Conservation (phyloP, 2,329 filamentous ascomycete genomes). For the Septoria linicola region DNA sequence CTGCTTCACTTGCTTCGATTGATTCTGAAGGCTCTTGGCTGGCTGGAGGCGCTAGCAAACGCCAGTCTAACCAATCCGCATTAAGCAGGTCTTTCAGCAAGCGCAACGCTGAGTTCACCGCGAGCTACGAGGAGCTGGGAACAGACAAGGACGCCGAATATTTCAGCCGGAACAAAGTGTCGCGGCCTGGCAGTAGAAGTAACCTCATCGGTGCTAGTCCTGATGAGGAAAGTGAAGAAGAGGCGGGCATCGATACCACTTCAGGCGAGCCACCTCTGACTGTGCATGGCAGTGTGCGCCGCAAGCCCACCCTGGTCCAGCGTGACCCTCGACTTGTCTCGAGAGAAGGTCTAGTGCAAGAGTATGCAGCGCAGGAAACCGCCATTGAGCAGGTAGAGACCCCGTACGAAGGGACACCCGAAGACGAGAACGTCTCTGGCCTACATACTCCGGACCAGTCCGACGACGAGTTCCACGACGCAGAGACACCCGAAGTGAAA, state of each 20-base stretch:
- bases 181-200: conserved; percentile 7
- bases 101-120: conserved; percentile 53
- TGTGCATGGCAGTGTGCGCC: conserved; percentile 51
- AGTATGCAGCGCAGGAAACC: conserved; percentile 45
- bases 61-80: conserved; percentile 46
- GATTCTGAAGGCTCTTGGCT: conserved; percentile 97
- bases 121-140: conserved; percentile 63
- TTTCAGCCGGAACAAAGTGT: conserved; percentile 45
- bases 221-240: conserved; percentile 42
- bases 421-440: conserved; percentile 5
- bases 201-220: conserved; percentile 45
- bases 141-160: conserved; percentile 69
- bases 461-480: conserved; percentile 25
- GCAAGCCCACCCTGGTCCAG: conserved; percentile 65
- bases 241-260: conserved; percentile 10
- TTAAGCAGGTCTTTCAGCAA: conserved; percentile 49
- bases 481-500: conserved; percentile 44
- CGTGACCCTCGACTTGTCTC: conserved; percentile 59
- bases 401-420: conserved; percentile 27
- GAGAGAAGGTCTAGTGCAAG: conserved; percentile 58
- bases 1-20: conserved; percentile 86
- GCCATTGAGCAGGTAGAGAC: conserved; percentile 25
- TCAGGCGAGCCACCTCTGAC: conserved; percentile 27
- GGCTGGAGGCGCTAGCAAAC: conserved; percentile 62
- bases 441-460: conserved; percentile 18